Base-by-base conservation (phyloP, 805 yeast genomes). In the Lipomyces yamanashiensis region DNA sequence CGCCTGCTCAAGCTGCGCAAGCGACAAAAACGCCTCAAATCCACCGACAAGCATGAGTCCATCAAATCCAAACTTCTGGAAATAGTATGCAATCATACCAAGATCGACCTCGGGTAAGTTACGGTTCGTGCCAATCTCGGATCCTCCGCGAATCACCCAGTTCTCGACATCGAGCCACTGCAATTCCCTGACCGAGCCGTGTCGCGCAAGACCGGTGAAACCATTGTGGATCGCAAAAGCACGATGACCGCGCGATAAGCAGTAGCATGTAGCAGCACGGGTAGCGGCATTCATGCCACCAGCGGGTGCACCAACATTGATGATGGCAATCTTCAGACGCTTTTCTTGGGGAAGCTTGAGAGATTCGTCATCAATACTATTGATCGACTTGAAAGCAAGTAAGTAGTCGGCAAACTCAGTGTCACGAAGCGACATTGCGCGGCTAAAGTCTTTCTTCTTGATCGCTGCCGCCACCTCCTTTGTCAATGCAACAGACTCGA, bases 281-380 rank as follows among this genome's bases (percentile, higher is more conserved):
- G 92, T 86, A 2, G 97, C 97, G 66, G 95, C 85, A 74, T 95
- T 95, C 86, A 95, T 83, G 53, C 97, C 98, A 57, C 96, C 97
- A 12, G 98, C 93, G 28, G 99, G 97, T 0, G 99, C 99, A 71
- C 99, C 99, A 51, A 93, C 89, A 73, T 92, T 90, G 59, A 95
- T 83, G 66, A 95, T 87, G 59, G 95, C 99, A 70, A 92, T 84
- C 71, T 85, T 88, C 71, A 87, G 81, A 64, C 87, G 80, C 72
- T 88, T 79, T 23, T 79, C 83, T 19, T 76, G 81, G 8, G 95
- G 91, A 68, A 88, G 78, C 50, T 76, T 70, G 57, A 85, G 84
- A 41, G 84, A 80, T 60, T 84, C 86, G 74, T 87, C 87, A 73
- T 88, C 89, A 55, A 86, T 84, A 45, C 36, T 36, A 64, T 89